Conservation (phyloP, 331 rosid genomes). For the Malus hybrid region DNA sequence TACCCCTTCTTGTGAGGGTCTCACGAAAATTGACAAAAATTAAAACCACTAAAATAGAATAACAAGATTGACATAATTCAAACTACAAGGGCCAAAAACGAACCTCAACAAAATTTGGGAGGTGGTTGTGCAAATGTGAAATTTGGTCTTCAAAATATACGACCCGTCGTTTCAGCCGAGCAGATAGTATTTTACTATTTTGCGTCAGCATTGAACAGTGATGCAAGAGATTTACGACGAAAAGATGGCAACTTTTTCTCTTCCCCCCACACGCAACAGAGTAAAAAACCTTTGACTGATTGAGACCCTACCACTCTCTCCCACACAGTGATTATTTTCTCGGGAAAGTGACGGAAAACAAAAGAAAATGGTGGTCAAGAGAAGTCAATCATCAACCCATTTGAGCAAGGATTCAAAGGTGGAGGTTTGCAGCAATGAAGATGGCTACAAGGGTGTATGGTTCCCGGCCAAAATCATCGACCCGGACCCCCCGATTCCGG, state of each 20-base stretch:
- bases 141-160: background rate
- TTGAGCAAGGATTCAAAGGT: background rate
- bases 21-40: too few relatives aligned
- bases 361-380: background rate
- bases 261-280: too few relatives aligned
- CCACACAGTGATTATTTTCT: background rate
- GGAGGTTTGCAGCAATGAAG: background rate
- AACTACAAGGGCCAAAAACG: background rate
- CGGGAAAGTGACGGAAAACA: background rate
- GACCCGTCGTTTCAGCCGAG: background rate
- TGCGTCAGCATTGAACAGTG: too few relatives aligned
- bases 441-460: background rate
- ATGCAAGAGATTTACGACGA: too few relatives aligned
- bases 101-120: background rate
- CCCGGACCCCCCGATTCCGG: background rate
- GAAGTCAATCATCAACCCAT: background rate
- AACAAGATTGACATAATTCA: background rate
- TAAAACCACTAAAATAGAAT: too few relatives aligned
- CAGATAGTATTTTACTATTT: too few relatives aligned
- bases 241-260: too few relatives aligned
- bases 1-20: background rate
- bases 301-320: too few relatives aligned
- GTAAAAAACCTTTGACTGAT: background rate
- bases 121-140: background rate
- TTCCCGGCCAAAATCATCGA: constrained; percentile 5